Percentiles rank a stretch among this genome's conserved stretches.
Conservation (phyloP, 2,329 filamentous ascomycete genomes). For the Truncatella angustata region DNA sequence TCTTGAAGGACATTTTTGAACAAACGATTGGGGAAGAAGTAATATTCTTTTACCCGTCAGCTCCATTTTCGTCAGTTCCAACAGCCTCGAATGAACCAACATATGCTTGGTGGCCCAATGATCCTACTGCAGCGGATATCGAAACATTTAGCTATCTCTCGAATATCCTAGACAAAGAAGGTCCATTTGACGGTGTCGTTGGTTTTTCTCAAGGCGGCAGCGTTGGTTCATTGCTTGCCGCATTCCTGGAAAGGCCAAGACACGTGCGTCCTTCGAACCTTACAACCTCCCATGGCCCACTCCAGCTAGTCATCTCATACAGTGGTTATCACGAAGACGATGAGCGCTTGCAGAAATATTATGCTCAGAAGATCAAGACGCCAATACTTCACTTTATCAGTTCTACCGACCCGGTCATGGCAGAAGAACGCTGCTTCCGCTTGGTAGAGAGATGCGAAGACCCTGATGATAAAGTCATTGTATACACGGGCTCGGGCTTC, state of each 20-base stretch:
- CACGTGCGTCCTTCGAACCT: slow-evolving; percentile 12
- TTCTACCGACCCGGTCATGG: slow-evolving; percentile 15
- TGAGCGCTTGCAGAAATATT: slow-evolving; percentile 13
- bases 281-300: slow-evolving; percentile 11
- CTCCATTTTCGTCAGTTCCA: slow-evolving; percentile 11
- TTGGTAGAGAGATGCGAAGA: slow-evolving; percentile 13
- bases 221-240: slow-evolving; percentile 14
- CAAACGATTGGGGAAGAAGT: slow-evolving; percentile 7
- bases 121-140: slow-evolving; percentile 8
- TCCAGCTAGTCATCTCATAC: slow-evolving; percentile 11
- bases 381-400: slow-evolving; percentile 15
- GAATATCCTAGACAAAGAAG: slow-evolving; percentile 12
- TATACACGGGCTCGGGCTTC: slow-evolving; percentile 12
- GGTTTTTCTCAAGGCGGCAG: slow-evolving; percentile 16
- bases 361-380: slow-evolving; percentile 13
- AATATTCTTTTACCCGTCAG: slow-evolving; percentile 3
- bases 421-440: slow-evolving; percentile 15
- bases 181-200: slow-evolving; percentile 14
- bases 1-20: slow-evolving; percentile 13
- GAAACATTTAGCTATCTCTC: slow-evolving; percentile 14
- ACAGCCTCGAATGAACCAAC: slow-evolving; percentile 12
- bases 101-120: slow-evolving; percentile 14
- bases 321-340: slow-evolving; percentile 16
- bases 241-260: slow-evolving; percentile 12
- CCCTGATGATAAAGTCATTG: slow-evolving; percentile 12